A percentile compares a stretch with the other conserved stretches of the same genome.
Evolutionary conservation across 2,329 filamentous ascomycete genomes (phyloP).

Genomic region (Colletotrichum costaricense): DNA sequence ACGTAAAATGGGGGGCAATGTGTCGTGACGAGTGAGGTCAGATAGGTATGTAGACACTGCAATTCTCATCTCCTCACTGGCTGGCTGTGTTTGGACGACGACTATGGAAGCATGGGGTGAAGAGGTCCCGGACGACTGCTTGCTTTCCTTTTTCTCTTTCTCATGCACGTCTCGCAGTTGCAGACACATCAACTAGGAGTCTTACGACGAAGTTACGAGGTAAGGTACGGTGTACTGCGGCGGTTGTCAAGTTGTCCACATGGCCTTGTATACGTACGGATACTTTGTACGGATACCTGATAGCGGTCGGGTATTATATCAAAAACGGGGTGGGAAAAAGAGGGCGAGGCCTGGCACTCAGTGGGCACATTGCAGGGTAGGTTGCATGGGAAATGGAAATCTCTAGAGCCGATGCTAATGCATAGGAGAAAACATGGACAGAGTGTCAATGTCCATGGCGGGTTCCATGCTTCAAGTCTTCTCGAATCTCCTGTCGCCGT

Average conservation of each 20-base stretch:
- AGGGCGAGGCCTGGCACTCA: not conserved
- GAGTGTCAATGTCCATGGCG: not conserved
- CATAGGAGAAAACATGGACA: constrained; percentile 6
- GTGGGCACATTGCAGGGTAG: not conserved
- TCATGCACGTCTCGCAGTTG: not conserved
- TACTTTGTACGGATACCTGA: not conserved
- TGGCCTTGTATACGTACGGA: not conserved
- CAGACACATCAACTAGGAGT: not conserved
- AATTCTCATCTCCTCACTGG: not conserved
- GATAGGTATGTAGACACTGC: not conserved
- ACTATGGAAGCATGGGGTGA: not conserved
- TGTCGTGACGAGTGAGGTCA: not conserved
- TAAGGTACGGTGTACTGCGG: too few species aligned
- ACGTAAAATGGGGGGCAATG: not conserved
- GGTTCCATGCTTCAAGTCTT: not conserved
- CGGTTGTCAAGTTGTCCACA: not conserved
- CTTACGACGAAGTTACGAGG: too few species aligned
- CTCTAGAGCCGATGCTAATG: constrained; percentile 14
- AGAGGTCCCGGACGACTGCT: not conserved
- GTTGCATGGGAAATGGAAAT: constrained; percentile 16
- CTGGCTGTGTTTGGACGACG: constrained; percentile 2
- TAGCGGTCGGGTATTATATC: not conserved
- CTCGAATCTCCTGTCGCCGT: constrained; percentile 27
- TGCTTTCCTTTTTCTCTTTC: not conserved
- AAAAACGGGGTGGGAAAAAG: not conserved